A percentile compares a stretch with the other conserved stretches of the same genome.
Conservation (phyloP, 352 stramenopile species). For the Globisporangium mamillatum region DNA sequence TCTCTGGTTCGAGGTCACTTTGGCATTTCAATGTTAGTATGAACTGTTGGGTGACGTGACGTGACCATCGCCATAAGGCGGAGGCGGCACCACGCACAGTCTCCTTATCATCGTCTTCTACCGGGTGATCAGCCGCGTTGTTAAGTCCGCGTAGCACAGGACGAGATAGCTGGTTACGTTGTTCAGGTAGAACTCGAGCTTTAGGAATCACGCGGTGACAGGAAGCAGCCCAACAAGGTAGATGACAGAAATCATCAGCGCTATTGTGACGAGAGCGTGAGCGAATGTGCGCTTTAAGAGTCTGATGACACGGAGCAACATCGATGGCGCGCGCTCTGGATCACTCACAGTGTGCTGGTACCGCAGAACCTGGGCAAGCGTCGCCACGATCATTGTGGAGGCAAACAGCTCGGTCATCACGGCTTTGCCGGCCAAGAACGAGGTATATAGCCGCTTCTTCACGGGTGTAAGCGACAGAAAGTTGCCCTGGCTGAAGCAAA, state of each 20-base stretch:
- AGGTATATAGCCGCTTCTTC: constrained; percentile 22
- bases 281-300: neutral
- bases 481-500: constrained; percentile 24
- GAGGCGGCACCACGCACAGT: too few relatives aligned
- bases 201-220: neutral
- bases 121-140: neutral
- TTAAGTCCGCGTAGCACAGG: neutral
- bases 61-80: too few relatives aligned
- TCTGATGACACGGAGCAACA: constrained; percentile 5
- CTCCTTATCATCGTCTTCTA: neutral
- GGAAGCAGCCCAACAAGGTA: neutral
- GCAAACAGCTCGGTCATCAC: constrained; percentile 18
- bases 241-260: neutral
- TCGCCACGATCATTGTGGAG: constrained; percentile 2
- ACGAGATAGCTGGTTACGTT: neutral
- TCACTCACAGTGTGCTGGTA: constrained; percentile 13
- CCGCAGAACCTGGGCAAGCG: neutral
- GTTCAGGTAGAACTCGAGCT: constrained; percentile 9
- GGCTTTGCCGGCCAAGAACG: constrained; percentile 18
- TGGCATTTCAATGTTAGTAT: too few relatives aligned
- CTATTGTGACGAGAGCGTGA: constrained; percentile 7
- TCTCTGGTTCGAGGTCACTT: too few relatives aligned
- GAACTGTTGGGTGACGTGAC: too few relatives aligned
- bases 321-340: neutral
- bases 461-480: constrained; percentile 21